These are phyloP conservation scores for Saturnispora besseyi DNA, from an alignment of 805 yeast species.

Conservation along the genomic window DNA sequence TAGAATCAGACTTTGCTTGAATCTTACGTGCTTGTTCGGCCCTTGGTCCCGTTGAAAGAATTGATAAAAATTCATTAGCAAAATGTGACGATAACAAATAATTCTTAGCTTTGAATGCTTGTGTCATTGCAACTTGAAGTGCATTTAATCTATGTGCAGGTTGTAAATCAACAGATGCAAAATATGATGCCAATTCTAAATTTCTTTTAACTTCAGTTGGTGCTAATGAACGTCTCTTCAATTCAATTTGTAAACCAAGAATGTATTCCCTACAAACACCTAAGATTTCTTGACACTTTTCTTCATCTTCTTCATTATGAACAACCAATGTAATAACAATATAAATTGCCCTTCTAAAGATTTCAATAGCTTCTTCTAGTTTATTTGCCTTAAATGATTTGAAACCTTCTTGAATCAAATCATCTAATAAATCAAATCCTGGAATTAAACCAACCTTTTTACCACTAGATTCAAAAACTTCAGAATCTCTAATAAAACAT, in stretches of 20 bases:
- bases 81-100: constrained; percentile 82
- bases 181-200: constrained; percentile 91
- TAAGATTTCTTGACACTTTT: constrained; percentile 62
- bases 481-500: constrained; percentile 58
- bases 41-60: constrained; percentile 65
- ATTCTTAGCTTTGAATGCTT: constrained; percentile 81
- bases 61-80: constrained; percentile 72
- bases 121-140: constrained; percentile 90
- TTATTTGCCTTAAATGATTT: constrained; percentile 76
- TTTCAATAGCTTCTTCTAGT: constrained; percentile 67
- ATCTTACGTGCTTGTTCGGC: constrained; percentile 84
- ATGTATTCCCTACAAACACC: constrained; percentile 81
- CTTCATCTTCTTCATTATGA: constrained; percentile 63
- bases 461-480: constrained; percentile 43
- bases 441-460: constrained; percentile 62
- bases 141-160: constrained; percentile 82
- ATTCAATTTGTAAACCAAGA: constrained; percentile 83
- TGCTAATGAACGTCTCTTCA: constrained; percentile 75
- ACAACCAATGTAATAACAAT: constrained; percentile 66
- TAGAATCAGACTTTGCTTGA: constrained; percentile 67
- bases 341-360: constrained; percentile 74
- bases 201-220: constrained; percentile 70
- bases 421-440: constrained; percentile 59
- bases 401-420: constrained; percentile 63
- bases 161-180: constrained; percentile 75